phyloP scores from a whole-genome alignment of 495 filamentous ascomycete species.

The Neurospora sublineolata region DNA sequence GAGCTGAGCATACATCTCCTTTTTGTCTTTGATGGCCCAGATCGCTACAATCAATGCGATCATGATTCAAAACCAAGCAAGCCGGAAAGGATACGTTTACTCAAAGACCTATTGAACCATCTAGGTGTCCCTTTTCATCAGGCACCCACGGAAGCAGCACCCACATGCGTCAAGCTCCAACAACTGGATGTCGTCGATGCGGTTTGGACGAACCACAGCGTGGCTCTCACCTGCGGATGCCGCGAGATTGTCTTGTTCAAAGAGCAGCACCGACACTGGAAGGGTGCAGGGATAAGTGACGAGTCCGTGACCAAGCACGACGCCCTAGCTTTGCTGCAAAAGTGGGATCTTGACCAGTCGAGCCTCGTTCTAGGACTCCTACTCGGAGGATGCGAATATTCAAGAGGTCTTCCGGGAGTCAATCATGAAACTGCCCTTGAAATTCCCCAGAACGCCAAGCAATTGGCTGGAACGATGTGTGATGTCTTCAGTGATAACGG shows the following conservation, averaged over 20 bases:
- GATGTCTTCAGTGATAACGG: background rate
- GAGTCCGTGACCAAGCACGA: background rate
- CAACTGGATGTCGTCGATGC: background rate
- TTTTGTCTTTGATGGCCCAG: conserved; percentile 3
- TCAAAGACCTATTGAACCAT: background rate
- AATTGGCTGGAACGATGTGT: background rate
- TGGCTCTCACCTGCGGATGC: background rate
- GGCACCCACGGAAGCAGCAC: background rate
- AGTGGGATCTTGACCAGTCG: background rate
- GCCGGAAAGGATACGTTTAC: background rate
- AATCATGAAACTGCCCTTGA: background rate
- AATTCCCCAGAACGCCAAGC: background rate
- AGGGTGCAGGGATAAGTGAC: background rate
- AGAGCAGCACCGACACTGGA: background rate
- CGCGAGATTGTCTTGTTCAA: background rate
- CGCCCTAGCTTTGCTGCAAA: background rate
- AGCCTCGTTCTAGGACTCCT: background rate
- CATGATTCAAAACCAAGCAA: background rate
- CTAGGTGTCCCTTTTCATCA: background rate
- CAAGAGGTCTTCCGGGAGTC: background rate
- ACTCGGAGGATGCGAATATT: conserved; percentile 1
- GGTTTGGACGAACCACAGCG: background rate
- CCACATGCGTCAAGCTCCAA: background rate
- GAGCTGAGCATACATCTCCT: background rate
- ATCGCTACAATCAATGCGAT: background rate